Evolutionary conservation across 306 rosid species (phyloP), one percentile per base, ranked within the genome.

Genomic region (Trichosanthes cucumerina): DNA sequence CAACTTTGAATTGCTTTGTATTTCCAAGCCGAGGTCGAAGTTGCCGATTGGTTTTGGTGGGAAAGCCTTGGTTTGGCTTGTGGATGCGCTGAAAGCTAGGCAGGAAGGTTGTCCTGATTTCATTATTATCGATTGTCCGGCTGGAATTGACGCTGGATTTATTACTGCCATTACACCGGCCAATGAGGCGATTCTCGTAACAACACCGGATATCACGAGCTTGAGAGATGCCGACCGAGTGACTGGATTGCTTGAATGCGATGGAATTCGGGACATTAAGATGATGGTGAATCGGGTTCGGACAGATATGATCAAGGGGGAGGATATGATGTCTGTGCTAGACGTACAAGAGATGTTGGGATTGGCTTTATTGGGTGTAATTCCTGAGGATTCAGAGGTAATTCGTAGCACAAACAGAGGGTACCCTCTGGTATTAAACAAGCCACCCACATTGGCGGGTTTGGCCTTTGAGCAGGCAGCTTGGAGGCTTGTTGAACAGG

Each of bases 401-500:
- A 92, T 96, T 31, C 80, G 98, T 21, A 96, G 99, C 82, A 96
- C 99, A 10, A 96, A 96, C 34, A 85, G 98, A 81, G 99, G 99
- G 70, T 89, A 86, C 68, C 99, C 99, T 39, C 80, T 92, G 72
- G 98, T 96, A 33, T 74, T 96, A 86, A 92, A 96, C 76, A 91
- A 86, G 81, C 99, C 99, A 13, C 99, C 99, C 0, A 91, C 99
- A 6, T 84, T 96, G 89, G 99, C 99, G 0, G 99, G 98, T 0
- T 80, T 96, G 86, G 97, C 99, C 13, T 96, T 96, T 71, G 98
- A 96, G 86, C 99, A 92, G 81, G 99, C 99, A 0, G 99, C 99
- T 0, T 96, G 99, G 99, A 88, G 99, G 81, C 98, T 96, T 63
- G 98, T 96, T 18, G 98, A 96, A 85, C 99, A 92, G 83, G 99